Conservation (phyloP, 2,329 filamentous ascomycete genomes). For the Penicillium sp. region DNA sequence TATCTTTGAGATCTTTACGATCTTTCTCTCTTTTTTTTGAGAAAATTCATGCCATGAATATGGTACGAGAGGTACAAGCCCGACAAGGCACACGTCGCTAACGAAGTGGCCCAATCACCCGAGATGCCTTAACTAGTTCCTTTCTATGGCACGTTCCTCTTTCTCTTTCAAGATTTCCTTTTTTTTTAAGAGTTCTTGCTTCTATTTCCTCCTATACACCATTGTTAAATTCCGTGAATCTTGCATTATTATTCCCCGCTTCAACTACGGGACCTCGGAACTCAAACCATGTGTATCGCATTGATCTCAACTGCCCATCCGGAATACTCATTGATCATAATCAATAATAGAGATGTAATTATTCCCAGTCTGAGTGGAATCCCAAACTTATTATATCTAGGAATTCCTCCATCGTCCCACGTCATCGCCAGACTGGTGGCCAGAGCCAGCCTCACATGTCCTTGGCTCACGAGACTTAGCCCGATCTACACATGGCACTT, state of each 20-base stretch:
- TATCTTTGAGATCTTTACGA: not conserved
- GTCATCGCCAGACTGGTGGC: constrained; percentile 59
- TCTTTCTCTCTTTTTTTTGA: not conserved
- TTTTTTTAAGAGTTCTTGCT: too few species aligned
- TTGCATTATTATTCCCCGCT: not conserved
- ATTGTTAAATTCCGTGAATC: not conserved
- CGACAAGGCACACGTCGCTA: not conserved
- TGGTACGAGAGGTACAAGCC: not conserved
- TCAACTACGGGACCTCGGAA: constrained; percentile 29
- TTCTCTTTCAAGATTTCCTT: not conserved
- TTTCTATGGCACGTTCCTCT: not conserved
- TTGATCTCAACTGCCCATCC: constrained; percentile 74
- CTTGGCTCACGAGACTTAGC: constrained; percentile 62
- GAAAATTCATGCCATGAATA: not conserved
- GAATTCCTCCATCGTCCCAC: constrained; percentile 64
- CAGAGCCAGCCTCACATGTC: constrained; percentile 53
- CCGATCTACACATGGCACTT: constrained; percentile 59
- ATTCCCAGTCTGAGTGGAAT: not conserved
- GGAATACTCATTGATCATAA: constrained; percentile 68
- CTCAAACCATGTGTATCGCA: constrained; percentile 68
- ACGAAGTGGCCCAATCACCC: constrained; percentile 2
- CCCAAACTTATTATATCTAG: constrained; percentile 34
- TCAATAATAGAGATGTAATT: constrained; percentile 72
- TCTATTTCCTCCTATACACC: not conserved
- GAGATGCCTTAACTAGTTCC: not conserved